Conservation (phyloP, 331 rosid species). For the Arachis monticola region DNA sequence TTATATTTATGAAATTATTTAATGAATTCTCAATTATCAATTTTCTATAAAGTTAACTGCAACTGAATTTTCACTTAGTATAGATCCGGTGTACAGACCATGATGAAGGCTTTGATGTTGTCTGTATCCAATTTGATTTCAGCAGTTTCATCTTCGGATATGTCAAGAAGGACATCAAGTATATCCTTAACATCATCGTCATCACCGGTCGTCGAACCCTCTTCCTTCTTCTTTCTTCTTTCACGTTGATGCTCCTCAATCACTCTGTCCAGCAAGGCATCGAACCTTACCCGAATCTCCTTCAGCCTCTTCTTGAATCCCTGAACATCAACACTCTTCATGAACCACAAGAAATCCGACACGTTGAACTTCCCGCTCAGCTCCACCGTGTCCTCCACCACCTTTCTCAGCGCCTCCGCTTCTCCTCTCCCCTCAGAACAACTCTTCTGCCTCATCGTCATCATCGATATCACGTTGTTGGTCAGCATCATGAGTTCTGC, state of each 20-base stretch:
- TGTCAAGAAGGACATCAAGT: slow-evolving; percentile 54
- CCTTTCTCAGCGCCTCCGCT: slow-evolving; percentile 35
- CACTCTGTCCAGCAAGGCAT: slow-evolving; percentile 41
- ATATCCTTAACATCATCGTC: slow-evolving; percentile 33
- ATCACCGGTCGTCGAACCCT: not conserved
- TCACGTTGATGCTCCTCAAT: slow-evolving; percentile 49
- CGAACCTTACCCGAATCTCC: slow-evolving; percentile 43
- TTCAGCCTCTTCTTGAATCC: slow-evolving; percentile 47
- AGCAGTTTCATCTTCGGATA: slow-evolving; percentile 40
- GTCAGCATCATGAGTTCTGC: slow-evolving; percentile 32
- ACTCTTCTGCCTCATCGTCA: slow-evolving; percentile 40
- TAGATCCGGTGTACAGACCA: slow-evolving; percentile 21
- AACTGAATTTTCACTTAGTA: no score
- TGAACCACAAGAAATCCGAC: slow-evolving; percentile 52
- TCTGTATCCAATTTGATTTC: slow-evolving; percentile 46
- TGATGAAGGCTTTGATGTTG: slow-evolving; percentile 46
- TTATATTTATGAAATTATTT: no score
- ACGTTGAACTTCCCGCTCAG: slow-evolving; percentile 52
- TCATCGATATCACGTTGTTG: slow-evolving; percentile 45
- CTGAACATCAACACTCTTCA: slow-evolving; percentile 51
- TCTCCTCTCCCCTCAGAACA: slow-evolving; percentile 19
- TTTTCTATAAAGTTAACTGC: no score
- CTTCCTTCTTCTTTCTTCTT: slow-evolving; percentile 31
- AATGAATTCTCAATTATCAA: no score
- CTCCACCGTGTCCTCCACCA: slow-evolving; percentile 42